A percentile compares a stretch with the other conserved stretches of the same genome.
phyloP scores from a whole-genome alignment of 306 rosid species.

The Trichosanthes truncata region DNA sequence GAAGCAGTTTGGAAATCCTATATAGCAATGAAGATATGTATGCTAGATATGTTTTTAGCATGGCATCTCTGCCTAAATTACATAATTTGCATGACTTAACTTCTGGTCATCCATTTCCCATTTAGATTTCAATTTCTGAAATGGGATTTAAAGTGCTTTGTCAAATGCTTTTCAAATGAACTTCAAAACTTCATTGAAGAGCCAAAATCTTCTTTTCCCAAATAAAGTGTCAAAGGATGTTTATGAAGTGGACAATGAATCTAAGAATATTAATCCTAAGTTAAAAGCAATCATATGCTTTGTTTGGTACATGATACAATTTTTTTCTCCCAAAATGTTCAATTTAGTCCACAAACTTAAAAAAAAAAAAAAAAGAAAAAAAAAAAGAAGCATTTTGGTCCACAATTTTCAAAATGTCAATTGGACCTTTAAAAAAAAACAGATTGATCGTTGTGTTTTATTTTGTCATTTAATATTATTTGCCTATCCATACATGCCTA shows the following conservation, averaged over 20 bases:
- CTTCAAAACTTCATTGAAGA: neutral
- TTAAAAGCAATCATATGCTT: neutral
- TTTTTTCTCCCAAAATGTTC: neutral
- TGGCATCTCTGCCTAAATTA: neutral
- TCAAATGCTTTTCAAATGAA: neutral
- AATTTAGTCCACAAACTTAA: no score
- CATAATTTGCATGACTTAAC: constrained; percentile 7
- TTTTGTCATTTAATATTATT: neutral
- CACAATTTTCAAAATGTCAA: neutral
- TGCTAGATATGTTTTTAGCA: neutral
- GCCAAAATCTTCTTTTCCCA: neutral
- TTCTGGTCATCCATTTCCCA: constrained; percentile 4
- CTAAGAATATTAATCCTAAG: neutral
- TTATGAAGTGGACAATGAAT: neutral
- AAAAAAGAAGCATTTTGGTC: neutral
- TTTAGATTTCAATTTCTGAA: neutral
- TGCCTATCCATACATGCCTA: no score
- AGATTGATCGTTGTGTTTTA: neutral
- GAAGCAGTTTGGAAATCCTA: neutral
- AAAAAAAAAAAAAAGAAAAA: no score
- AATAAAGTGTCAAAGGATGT: neutral
- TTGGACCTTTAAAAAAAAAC: neutral
- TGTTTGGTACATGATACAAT: neutral
- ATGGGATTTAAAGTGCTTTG: neutral
- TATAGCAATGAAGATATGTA: neutral